Base-by-base conservation (phyloP, 306 rosid genomes). In the Lithocarpus polystachyus region DNA sequence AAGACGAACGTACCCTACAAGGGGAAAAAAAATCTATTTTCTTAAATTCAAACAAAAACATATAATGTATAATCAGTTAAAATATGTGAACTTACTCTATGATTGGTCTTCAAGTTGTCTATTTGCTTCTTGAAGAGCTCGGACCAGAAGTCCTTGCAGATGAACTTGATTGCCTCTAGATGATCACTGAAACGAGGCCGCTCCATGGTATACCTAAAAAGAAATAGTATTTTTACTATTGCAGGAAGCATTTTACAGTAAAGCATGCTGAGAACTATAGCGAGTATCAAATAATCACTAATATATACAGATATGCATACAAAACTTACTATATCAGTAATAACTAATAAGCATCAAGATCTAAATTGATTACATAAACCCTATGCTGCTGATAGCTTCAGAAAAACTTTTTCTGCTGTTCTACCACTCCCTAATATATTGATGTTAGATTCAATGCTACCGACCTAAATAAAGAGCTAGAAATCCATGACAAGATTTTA, bases 101-200 rank as follows among this genome's bases (percentile, higher is more conserved):
- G 97, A 60, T 95, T 95, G 71, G 98, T 95, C 91, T 95, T 95
- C 87, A 95, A 90, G 86, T 95, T 93, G 86, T 95, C 99, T 61
- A 95, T 93, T 78, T 95, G 99, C 92, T 95, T 95, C 90, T 95
- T 95, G 82, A 95, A 95, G 61, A 95, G 93, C 88, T 95, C 99
- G 56, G 94, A 93, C 99, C 96, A 95, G 79, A 95, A 95, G 86
- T 95, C 99, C 88, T 95, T 95, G 88, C 99, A 95, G 80, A 95
- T 93, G 87, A 95, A 95, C 87, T 95, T 95, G 69, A 93, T 95
- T 5, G 99, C 98, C 86, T 95, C 99, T 5, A 95, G 83, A 89
- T 90, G 98, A 80, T 93, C 99, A 69, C 87, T 86, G 83, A 95
- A 95, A 48, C 98, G 94, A 75, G 99, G 97, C 84, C 94, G 90